These are phyloP conservation scores for Cladosporium austrohemisphaericum DNA, from an alignment of 2,329 filamentous ascomycete species.

Conservation along the genomic window DNA sequence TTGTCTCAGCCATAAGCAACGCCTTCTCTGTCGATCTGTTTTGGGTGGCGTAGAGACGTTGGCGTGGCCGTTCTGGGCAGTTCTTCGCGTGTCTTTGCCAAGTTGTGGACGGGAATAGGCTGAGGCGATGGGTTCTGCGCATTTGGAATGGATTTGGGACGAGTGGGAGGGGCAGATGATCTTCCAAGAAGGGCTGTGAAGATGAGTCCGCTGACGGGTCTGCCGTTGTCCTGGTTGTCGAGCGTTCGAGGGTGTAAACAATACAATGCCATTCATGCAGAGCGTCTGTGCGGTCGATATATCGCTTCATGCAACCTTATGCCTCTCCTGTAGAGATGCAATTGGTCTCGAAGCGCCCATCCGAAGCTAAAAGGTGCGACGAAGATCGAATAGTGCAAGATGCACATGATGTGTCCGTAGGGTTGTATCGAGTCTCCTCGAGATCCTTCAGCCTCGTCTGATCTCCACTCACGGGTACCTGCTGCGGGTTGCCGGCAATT, in stretches of 20 bases:
- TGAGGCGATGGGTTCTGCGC: neutral
- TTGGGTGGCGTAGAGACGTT: neutral
- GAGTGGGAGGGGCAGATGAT: too few species aligned
- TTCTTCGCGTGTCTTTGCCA: neutral
- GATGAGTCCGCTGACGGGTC: neutral
- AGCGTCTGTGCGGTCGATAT: neutral
- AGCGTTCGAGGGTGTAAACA: neutral
- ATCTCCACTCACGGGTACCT: constrained; percentile 4
- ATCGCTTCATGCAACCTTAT: neutral
- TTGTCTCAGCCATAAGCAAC: constrained; percentile 2
- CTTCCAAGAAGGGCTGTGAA: neutral
- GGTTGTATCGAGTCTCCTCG: too few species aligned
- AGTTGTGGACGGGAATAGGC: neutral
- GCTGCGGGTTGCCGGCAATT: constrained; percentile 6
- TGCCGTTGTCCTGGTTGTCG: neutral
- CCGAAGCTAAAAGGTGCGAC: neutral
- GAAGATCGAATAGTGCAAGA: too few species aligned
- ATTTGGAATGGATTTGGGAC: too few species aligned
- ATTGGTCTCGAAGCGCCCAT: neutral
- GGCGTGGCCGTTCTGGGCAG: too few species aligned
- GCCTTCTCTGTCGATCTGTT: constrained; percentile 5
- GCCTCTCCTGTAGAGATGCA: neutral
- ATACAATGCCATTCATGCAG: neutral
- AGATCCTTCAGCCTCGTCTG: too few species aligned
- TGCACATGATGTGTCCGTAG: too few species aligned